Evolutionary conservation across 352 stramenopile species (phyloP), one percentile per base, ranked within the genome.

Genomic region (Phytophthora capsici): DNA sequence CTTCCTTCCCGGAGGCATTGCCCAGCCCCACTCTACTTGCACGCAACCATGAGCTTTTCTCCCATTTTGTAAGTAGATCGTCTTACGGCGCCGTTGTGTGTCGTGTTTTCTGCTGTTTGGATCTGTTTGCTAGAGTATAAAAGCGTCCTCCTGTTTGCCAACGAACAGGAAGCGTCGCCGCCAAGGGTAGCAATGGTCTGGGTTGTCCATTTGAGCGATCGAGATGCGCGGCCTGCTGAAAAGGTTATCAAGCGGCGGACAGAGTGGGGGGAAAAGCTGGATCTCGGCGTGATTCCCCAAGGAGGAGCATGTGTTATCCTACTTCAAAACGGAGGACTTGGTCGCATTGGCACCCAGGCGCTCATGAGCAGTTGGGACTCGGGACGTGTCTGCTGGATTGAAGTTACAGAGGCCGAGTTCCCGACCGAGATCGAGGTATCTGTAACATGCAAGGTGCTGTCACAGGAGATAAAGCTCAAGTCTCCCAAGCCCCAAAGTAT

Each of bases 351-450:
- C 12, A 93, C 84, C 4, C 86, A 94, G 49, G 86, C 86, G 40
- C 74, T 94, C 22, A 93, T 93, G 82, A 83, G 84, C n/a, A 92
- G 78, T 37, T 94, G 86, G 86, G 86, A 94, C 46, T 84, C 84
- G n/a, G 82, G 77, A 4, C 77, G 84, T 23, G 67, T 82, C 4
- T 89, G 77, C 58, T 94, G 86, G 86, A 89, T 94, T 55, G 86
- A 94, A 59, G 75, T 91, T 28, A 70, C 74, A 12, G 84, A 91
- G 44, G 74, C 81, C 2, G 78, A 85, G 7, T 71, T 74, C n/a
- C 71, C 75, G 3, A 93, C 84, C 0, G 84, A 94, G 64, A 82
- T 94, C 36, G 80, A 93, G 80, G 84, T 94, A 12, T 92, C 82
- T 0, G 86, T 92, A 25, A 82, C 75, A 19, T 94, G 86, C 66